Evolutionary conservation across 2,329 filamentous ascomycete genomes (phyloP), one percentile per base, ranked within the genome.

Genomic region (Penicillium verrucosum): DNA sequence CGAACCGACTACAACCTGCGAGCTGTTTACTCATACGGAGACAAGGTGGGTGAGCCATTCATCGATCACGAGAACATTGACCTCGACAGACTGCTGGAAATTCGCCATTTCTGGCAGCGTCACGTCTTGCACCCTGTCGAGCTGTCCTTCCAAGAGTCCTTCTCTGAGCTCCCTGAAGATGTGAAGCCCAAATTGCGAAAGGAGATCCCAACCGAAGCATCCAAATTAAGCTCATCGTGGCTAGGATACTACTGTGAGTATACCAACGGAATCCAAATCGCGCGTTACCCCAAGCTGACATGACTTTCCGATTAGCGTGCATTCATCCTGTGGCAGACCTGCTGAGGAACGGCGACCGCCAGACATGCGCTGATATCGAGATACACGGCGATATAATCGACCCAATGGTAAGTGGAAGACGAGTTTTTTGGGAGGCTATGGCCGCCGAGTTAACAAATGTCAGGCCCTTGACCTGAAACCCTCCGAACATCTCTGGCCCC

Each of bases 81-180:
- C 41, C 60, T 75, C 5, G 21, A 60, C 27, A 66, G 61, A 8
- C 44, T 77, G n/a, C 53, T 77, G 25, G 70, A 76, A 38, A 71
- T 77, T 18, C 70, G 74, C 14, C 75, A 74, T 56, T 78, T 77
- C 56, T 78, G 75, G 75, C 71, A 75, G 36, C 67, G 70, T 4
- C 75, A 78, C 59, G 56, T 78, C 8, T 65, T 73, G 10, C 70
- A 67, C 23, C 38, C 54, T 0, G 51, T 58, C 10, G 70, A 73
- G 49, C 57, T 60, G 6, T 69, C 66, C 0, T 74, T 68, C 45
- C 46, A 64, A 43, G 40, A 59, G 4, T 62, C 66, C 21, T 73
- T 68, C 49, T 51, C 47, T 12, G 51, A 42, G 10, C 54, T 73
- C 10, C 23, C 54, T 2, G 42, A 54, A 21, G 32, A 40, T 6